A percentile compares a stretch with the other conserved stretches of the same genome.
Evolutionary conservation across 257 asterid species (phyloP).

Genomic region (Coffea eugenioides): DNA sequence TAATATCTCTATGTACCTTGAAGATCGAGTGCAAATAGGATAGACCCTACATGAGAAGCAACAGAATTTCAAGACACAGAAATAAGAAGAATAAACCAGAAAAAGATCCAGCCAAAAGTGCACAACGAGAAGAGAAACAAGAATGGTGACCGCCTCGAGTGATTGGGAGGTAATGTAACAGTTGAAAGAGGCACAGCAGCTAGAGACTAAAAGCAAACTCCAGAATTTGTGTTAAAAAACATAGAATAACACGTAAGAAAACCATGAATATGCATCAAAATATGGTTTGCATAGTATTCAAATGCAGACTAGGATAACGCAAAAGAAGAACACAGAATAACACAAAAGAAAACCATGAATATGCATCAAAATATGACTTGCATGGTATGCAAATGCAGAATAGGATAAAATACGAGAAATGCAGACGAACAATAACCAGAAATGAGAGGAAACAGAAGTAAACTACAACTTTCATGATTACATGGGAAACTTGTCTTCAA

Average conservation of each 20-base stretch:
- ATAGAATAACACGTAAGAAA: not conserved
- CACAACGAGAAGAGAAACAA: constrained; percentile 1
- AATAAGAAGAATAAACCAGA: constrained; percentile 12
- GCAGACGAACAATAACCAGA: not conserved
- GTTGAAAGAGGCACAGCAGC: no score
- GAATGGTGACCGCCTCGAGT: not conserved
- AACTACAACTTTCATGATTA: not conserved
- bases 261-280: not conserved
- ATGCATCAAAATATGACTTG: not conserved
- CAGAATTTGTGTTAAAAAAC: not conserved
- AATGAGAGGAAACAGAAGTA: not conserved
- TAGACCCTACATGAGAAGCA: constrained; percentile 63
- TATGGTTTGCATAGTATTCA: not conserved
- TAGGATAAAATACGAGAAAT: not conserved
- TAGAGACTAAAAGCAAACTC: not conserved
- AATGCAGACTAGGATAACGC: not conserved
- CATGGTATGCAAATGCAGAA: not conserved
- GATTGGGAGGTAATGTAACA: no score
- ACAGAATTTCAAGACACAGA: constrained; percentile 25
- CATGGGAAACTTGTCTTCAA: not conserved
- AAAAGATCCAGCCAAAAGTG: not conserved
- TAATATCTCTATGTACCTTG: constrained; percentile 98
- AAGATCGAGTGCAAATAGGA: constrained; percentile 95
- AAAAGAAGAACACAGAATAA: not conserved
- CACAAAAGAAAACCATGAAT: not conserved